Percentiles rank a stretch among this genome's conserved stretches.
Conservation (phyloP, 768 basidiomycete genomes). For the Chalciporus chontae region DNA sequence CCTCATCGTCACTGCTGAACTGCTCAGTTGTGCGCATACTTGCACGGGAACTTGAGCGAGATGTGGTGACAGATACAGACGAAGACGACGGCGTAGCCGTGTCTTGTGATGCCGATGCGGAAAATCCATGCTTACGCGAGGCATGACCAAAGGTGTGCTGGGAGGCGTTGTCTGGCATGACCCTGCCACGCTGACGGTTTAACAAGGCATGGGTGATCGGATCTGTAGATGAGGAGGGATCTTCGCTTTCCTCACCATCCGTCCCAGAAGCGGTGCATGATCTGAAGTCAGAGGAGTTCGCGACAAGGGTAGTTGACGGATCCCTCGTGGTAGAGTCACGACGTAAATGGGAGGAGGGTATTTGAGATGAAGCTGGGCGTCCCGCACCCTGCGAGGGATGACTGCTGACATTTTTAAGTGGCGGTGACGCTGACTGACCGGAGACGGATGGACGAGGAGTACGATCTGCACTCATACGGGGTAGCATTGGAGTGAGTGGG, state of each 20-base stretch:
- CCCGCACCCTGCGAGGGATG: constrained; percentile 32
- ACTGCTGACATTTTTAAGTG: constrained; percentile 26
- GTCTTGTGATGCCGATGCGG: constrained; percentile 21
- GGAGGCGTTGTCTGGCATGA: constrained; percentile 42
- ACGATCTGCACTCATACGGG: constrained; percentile 33
- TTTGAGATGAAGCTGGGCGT: constrained; percentile 20
- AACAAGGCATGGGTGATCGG: constrained; percentile 21
- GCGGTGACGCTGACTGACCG: constrained; percentile 7
- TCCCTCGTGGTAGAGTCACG: constrained; percentile 14
- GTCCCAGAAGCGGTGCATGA: constrained; percentile 16
- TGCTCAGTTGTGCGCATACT: constrained; percentile 34
- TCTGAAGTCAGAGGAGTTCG: not conserved
- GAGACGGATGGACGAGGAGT: constrained; percentile 46
- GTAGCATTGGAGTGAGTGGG: constrained; percentile 33
- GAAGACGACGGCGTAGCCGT: constrained; percentile 38
- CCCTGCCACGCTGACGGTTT: constrained; percentile 19
- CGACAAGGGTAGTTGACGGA: not conserved
- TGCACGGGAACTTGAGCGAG: constrained; percentile 32
- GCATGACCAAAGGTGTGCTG: constrained; percentile 49
- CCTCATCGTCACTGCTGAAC: constrained; percentile 48
- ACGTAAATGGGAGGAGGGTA: constrained; percentile 14
- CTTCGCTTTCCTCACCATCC: constrained; percentile 34
- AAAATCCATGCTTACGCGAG: constrained; percentile 26
- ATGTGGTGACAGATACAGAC: constrained; percentile 40
- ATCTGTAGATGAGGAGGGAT: constrained; percentile 35